These are phyloP conservation scores for Hemileia vastatrix DNA, from an alignment of 1,284 basidiomycete genomes.

Conservation along the genomic window DNA sequence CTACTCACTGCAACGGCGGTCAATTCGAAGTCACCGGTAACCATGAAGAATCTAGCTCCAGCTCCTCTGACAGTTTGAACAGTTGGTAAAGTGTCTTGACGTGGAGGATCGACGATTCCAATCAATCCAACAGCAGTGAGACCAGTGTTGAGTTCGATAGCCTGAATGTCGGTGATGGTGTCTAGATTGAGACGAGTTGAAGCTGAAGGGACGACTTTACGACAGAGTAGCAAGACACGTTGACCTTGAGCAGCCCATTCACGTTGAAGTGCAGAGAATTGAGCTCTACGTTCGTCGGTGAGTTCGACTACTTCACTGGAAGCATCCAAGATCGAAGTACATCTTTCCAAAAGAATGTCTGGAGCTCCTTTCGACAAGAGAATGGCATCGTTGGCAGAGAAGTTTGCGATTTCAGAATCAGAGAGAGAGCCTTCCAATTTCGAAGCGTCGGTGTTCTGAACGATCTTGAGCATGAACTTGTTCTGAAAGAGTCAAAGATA, in stretches of 20 bases:
- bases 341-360: conserved; percentile 32
- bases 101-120: conserved; percentile 57
- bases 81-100: conserved; percentile 53
- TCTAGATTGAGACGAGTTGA: too few species aligned
- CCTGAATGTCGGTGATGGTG: conserved; percentile 39
- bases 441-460: conserved; percentile 6
- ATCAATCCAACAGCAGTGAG: conserved; percentile 57
- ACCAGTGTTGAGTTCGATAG: conserved; percentile 39
- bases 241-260: conserved; percentile 54
- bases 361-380: conserved; percentile 37
- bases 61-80: conserved; percentile 53
- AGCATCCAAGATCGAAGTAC: conserved; percentile 27
- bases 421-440: too few species aligned
- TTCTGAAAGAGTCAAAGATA: conserved; percentile 24
- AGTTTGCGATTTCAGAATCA: background rate
- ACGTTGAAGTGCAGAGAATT: conserved; percentile 48
- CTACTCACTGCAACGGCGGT: conserved; percentile 52
- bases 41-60: conserved; percentile 59
- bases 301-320: conserved; percentile 46
- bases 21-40: conserved; percentile 56
- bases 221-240: conserved; percentile 53
- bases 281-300: conserved; percentile 33
- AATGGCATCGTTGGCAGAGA: conserved; percentile 6
- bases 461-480: conserved; percentile 36
- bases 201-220: conserved; percentile 39